These are phyloP conservation scores for Chondrus crispus DNA, from an alignment of 23 red algal genomes.

Conservation along the genomic window DNA sequence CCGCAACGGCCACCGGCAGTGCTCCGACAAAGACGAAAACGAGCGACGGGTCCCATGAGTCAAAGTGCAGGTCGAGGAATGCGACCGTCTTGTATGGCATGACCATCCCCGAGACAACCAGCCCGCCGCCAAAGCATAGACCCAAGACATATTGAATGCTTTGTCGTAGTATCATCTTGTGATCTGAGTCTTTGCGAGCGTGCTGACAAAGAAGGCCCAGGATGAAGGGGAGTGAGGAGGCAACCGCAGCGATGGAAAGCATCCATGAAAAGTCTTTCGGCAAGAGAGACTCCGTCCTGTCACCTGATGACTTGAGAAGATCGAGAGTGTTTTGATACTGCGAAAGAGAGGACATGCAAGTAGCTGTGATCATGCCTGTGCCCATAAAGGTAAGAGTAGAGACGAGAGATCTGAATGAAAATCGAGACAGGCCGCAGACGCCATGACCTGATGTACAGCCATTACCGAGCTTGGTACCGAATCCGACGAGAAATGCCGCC, in stretches of 20 bases:
- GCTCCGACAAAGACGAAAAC: conserved; percentile 61
- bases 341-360: too few species aligned
- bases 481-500: conserved; percentile 50
- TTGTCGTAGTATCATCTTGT: too few species aligned
- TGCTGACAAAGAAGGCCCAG: too few species aligned
- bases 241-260: too few species aligned
- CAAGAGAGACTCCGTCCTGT: too few species aligned
- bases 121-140: conserved; percentile 41
- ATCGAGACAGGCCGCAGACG: conserved; percentile 60
- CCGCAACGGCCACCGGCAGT: conserved; percentile 38
- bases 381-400: conserved; percentile 47
- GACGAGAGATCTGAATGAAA: conserved; percentile 38
- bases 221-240: too few species aligned
- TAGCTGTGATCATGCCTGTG: conserved; percentile 7
- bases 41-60: conserved; percentile 57
- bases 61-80: conserved; percentile 32
- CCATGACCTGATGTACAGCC: conserved; percentile 87
- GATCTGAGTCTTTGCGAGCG: too few species aligned
- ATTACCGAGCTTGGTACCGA: conserved; percentile 48
- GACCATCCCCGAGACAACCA: conserved; percentile 58
- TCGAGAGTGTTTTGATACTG: too few species aligned
- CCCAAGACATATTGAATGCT: too few species aligned
- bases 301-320: too few species aligned
- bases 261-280: too few species aligned
- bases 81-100: conserved; percentile 29